These are phyloP conservation scores for Calvatia gigantea DNA, from an alignment of 768 basidiomycete species.

Conservation along the genomic window DNA sequence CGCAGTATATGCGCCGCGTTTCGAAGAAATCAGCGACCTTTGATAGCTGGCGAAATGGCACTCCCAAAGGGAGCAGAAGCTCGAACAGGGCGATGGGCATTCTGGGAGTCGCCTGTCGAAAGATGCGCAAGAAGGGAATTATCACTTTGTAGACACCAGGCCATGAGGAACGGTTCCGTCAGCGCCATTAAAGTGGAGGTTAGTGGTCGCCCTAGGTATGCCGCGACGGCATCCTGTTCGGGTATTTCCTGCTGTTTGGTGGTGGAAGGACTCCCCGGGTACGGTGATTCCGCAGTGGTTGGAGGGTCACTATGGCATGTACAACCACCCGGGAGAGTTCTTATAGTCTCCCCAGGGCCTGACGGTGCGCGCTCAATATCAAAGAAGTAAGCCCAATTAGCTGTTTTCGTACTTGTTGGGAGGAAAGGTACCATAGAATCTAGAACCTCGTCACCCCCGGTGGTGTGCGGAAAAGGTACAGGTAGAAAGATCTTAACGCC, in stretches of 20 bases:
- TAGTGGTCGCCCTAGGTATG: slow-evolving; percentile 26
- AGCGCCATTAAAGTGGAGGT: slow-evolving; percentile 39
- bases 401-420: slow-evolving; percentile 15
- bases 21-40: background rate
- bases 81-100: background rate
- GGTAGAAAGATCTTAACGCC: slow-evolving; percentile 24
- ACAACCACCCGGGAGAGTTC: too few relatives aligned
- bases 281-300: background rate
- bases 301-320: too few relatives aligned
- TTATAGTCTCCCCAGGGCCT: background rate
- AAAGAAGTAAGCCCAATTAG: background rate
- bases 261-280: background rate
- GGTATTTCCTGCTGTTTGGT: background rate
- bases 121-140: background rate
- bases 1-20: background rate
- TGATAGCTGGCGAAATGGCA: background rate
- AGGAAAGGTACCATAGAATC: slow-evolving; percentile 26
- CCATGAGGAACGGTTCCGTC: slow-evolving; percentile 41
- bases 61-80: background rate
- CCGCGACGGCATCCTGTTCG: background rate
- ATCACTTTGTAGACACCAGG: slow-evolving; percentile 26
- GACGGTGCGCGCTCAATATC: background rate
- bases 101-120: background rate
- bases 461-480: slow-evolving; percentile 26
- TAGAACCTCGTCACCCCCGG: slow-evolving; percentile 25